Evolutionary conservation across 2,329 filamentous ascomycete species (phyloP).

Genomic region (Epichloe baconii): DNA sequence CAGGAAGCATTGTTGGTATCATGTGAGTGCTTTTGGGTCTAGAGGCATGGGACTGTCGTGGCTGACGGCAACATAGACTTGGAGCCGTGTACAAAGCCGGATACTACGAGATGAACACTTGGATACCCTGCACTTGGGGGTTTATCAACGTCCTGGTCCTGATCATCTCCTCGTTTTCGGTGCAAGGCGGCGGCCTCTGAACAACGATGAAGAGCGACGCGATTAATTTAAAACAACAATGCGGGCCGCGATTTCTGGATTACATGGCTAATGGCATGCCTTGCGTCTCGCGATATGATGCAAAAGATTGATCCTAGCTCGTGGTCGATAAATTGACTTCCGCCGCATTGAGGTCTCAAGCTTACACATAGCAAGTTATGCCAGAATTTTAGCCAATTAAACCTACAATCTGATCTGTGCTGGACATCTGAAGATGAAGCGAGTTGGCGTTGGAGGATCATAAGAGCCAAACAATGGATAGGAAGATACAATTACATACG

Average conservation of each 20-base stretch:
- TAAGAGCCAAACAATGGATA: too few species aligned
- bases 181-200: constrained; percentile 77
- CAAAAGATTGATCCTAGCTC: too few species aligned
- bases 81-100: constrained; percentile 71
- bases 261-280: not conserved
- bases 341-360: too few species aligned
- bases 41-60: not conserved
- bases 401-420: too few species aligned
- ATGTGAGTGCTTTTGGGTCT: constrained; percentile 42
- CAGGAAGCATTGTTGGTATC: constrained; percentile 69
- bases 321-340: too few species aligned
- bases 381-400: too few species aligned
- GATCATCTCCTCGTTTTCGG: constrained; percentile 81
- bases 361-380: too few species aligned
- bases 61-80: constrained; percentile 43
- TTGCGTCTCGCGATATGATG: not conserved
- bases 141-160: constrained; percentile 72
- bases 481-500: too few species aligned
- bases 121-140: constrained; percentile 84
- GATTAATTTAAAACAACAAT: not conserved
- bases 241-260: too few species aligned
- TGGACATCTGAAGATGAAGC: too few species aligned
- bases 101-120: constrained; percentile 84
- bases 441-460: too few species aligned
- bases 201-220: too few species aligned